Conservation (phyloP, 345 rosid species). For the Citrus mangshanensis region DNA sequence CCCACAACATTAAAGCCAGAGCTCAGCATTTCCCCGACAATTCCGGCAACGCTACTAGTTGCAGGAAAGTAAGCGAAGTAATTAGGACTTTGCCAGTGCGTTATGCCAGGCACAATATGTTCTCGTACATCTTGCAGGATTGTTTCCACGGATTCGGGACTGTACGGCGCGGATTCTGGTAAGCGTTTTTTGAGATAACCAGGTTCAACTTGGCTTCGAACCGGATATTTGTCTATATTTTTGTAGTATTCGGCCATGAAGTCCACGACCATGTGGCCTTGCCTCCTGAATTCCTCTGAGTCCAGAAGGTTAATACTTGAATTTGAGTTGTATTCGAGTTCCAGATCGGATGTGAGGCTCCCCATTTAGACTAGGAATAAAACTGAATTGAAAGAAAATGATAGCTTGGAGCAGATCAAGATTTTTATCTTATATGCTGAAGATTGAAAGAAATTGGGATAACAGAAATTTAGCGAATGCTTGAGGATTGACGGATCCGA, state of each 20-base stretch:
- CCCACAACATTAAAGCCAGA: conserved; percentile 40
- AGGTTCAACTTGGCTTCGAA: conserved; percentile 37
- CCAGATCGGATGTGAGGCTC: background rate
- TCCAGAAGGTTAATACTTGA: conserved; percentile 21
- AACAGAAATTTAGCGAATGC: no score
- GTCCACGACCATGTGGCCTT: conserved; percentile 37
- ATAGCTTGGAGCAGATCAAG: no score
- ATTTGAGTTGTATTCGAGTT: background rate
- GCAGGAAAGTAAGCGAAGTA: conserved; percentile 37
- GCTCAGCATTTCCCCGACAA: conserved; percentile 35
- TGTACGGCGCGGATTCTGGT: conserved; percentile 31
- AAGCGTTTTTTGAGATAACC: conserved; percentile 31
- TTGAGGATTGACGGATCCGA: no score
- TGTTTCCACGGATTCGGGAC: conserved; percentile 28
- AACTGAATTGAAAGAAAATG: no score
- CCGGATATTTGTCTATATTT: conserved; percentile 32
- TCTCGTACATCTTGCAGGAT: conserved; percentile 32
- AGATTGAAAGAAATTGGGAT: no score
- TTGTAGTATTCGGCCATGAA: conserved; percentile 40
- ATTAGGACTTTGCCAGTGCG: conserved; percentile 47
- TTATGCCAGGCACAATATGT: conserved; percentile 38
- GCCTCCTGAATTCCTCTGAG: conserved; percentile 37
- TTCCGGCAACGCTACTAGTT: conserved; percentile 24
- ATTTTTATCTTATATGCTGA: no score
- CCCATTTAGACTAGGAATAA: conserved; percentile 1